These are phyloP conservation scores for Helichrysum umbraculigerum DNA, from an alignment of 129 eudicot species.

Conservation along the genomic window DNA sequence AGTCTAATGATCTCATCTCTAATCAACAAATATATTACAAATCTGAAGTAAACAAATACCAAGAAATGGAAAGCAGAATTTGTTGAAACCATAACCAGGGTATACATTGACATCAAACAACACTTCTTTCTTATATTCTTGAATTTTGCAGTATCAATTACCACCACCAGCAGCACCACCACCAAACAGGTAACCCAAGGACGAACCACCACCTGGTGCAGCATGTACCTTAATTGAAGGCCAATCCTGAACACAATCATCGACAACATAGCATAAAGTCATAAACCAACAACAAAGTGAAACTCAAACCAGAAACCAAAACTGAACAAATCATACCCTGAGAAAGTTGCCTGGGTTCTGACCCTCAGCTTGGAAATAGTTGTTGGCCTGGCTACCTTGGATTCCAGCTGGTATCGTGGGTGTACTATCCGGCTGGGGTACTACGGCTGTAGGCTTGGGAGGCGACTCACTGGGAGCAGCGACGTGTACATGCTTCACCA, in stretches of 20 bases:
- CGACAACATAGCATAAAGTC: not conserved
- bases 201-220: slow-evolving; percentile 74
- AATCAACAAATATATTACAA: slow-evolving; percentile 36
- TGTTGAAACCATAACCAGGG: slow-evolving; percentile 36
- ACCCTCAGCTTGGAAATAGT: slow-evolving; percentile 74
- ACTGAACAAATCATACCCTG: slow-evolving; percentile 51
- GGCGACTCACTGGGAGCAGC: slow-evolving; percentile 39
- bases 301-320: not conserved
- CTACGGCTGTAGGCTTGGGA: slow-evolving; percentile 47
- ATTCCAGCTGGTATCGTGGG: slow-evolving; percentile 75
- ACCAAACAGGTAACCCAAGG: slow-evolving; percentile 64
- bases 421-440: slow-evolving; percentile 42
- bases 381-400: slow-evolving; percentile 55
- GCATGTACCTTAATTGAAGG: slow-evolving; percentile 73
- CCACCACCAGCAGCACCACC: slow-evolving; percentile 42
- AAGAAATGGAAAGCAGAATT: slow-evolving; percentile 32
- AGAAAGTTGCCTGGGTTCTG: slow-evolving; percentile 77
- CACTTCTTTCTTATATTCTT: slow-evolving; percentile 17
- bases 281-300: slow-evolving; percentile 11
- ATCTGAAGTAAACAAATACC: slow-evolving; percentile 36
- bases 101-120: slow-evolving; percentile 36
- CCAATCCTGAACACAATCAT: slow-evolving; percentile 45
- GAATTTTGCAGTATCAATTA: slow-evolving; percentile 31
- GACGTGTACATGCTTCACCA: slow-evolving; percentile 32
- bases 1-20: too few species aligned